Base-by-base conservation (phyloP, 2,329 filamentous ascomycete species). In the Aspergillus hortae region DNA sequence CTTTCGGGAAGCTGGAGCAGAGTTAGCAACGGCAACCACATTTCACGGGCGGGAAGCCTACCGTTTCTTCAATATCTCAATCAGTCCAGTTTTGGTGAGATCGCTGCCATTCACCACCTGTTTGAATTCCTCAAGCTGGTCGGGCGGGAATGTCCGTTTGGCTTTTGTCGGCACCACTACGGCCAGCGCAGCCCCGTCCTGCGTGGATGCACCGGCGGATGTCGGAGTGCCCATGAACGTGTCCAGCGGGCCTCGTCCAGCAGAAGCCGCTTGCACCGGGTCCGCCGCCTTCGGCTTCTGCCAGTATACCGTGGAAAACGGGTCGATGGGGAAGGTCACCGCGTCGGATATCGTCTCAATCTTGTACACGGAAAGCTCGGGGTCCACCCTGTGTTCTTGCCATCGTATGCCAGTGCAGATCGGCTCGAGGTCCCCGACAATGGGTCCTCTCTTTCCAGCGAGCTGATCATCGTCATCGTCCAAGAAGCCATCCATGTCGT, bases 401-500 rank as follows among this genome's bases (percentile, higher is more conserved):
- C 91, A 99, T 66, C 88, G 94, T 9, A 97, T 74, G 0, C 92
- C 94, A 3, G 85, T 90, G 65, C 81, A 88, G 40, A 88, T 77
- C 0, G 91, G 90, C 64, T 92, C 83, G 63, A 95, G 79, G 58
- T 89, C 85, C 27, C 85, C 84, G 30, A 76, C 82, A 62, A 81
- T 74, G 6, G 80, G 69, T 73, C 86, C 70, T 67, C 81, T 75
- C 76, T 82, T 80, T 68, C 77, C 57, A 72, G 76, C 66, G 71
- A 74, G 64, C 6, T 69, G 63, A 70, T 94, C 89, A 48, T 95
- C 89, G 5, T 89, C 89, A 61, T 95, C 90, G 60, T 96, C 92
- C 1, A 96, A 77, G 64, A 96, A 96, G 15, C 85, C 92, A 4
- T 90, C 89, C 85, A 96, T 88, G 54, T 95, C 91, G 56, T 89